These are phyloP conservation scores for Fulvia fulva DNA, from an alignment of 2,329 filamentous ascomycete species.

Conservation along the genomic window DNA sequence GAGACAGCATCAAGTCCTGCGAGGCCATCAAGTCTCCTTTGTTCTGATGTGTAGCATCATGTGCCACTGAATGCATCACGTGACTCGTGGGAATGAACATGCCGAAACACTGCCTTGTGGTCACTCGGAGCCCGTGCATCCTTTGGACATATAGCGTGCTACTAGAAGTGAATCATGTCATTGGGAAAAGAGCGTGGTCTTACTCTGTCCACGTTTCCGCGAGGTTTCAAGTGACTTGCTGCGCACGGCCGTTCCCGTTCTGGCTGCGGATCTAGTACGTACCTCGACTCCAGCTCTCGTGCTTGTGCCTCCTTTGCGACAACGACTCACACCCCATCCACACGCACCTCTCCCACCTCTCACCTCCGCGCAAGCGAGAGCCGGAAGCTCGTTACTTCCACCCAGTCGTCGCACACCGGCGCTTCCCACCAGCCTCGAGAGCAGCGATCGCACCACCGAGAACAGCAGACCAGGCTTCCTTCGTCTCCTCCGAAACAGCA, in stretches of 20 bases:
- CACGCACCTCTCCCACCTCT: not conserved
- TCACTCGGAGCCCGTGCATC: too few species aligned
- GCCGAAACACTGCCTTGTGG: too few species aligned
- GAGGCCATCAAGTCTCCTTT: slow-evolving; percentile 7
- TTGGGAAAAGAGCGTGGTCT: not conserved
- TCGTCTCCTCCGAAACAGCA: not conserved
- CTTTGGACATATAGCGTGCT: not conserved
- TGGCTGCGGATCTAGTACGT: not conserved
- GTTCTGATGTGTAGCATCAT: slow-evolving; percentile 4
- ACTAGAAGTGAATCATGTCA: not conserved
- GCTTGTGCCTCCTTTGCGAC: slow-evolving; percentile 1
- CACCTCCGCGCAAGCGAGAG: slow-evolving; percentile 10
- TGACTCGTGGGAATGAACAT: too few species aligned
- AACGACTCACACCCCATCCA: not conserved
- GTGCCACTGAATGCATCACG: slow-evolving; percentile 1
- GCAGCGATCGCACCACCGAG: slow-evolving; percentile 3
- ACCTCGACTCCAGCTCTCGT: not conserved
- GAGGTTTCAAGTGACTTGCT: not conserved
- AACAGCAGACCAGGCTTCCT: not conserved
- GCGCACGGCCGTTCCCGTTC: not conserved
- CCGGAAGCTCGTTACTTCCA: slow-evolving; percentile 7
- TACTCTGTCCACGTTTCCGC: not conserved
- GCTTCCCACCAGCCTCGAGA: not conserved
- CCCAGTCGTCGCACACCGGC: slow-evolving; percentile 5
- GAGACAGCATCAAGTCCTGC: slow-evolving; percentile 14